Percentiles rank a stretch among this genome's conserved stretches.
phyloP scores from a whole-genome alignment of 1,139 yeast species.

The Fermentozyma sake region DNA sequence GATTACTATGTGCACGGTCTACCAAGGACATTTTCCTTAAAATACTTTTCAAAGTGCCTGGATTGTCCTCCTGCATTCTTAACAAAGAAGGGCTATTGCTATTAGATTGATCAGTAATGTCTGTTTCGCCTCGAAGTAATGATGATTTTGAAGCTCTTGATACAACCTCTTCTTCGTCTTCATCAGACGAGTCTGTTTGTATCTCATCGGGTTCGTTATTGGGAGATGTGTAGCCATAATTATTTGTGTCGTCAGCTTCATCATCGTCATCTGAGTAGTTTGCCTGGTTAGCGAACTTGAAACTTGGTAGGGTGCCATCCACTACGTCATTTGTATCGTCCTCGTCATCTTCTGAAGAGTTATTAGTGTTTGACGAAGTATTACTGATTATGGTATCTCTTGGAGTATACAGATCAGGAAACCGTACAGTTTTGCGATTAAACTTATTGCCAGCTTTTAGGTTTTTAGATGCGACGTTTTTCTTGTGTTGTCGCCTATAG shows the following conservation, averaged over 20 bases:
- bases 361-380: conserved; percentile 22
- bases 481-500: conserved; percentile 19
- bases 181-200: conserved; percentile 2
- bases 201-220: conserved; percentile 1
- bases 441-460: conserved; percentile 20
- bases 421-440: conserved; percentile 20
- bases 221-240: not conserved
- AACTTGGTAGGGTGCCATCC: conserved; percentile 15
- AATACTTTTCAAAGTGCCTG: conserved; percentile 25
- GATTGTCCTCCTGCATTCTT: conserved; percentile 1
- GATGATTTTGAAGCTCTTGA: no score
- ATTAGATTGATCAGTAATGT: conserved; percentile 4
- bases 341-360: conserved; percentile 15
- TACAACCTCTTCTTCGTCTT: conserved; percentile 4
- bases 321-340: conserved; percentile 4
- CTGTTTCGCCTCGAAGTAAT: conserved; percentile 2
- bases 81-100: not conserved
- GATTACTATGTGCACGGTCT: conserved; percentile 25
- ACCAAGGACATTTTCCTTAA: conserved; percentile 34
- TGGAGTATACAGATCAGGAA: conserved; percentile 26
- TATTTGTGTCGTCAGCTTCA: conserved; percentile 5
- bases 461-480: no score
- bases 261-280: conserved; percentile 5
- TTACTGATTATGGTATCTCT: conserved; percentile 23
- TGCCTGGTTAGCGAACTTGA: conserved; percentile 8